Base-by-base conservation (phyloP, 1,284 basidiomycete species). In the Schizopora paradoxa region DNA sequence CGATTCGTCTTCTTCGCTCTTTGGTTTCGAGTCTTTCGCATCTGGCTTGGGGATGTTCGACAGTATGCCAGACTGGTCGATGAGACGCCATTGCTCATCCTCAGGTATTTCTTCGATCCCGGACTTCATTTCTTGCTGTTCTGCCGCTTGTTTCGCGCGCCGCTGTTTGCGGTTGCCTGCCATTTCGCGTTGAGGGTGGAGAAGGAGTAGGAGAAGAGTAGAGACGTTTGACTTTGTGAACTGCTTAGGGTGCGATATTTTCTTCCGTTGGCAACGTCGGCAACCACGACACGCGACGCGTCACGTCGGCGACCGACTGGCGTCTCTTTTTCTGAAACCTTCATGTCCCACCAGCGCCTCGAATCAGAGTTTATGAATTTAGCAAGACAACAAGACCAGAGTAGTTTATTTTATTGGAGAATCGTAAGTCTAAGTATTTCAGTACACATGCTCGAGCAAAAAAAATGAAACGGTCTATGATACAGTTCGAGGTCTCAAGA, bases 11-110 rank as follows among this genome's bases (percentile, higher is more conserved):
- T 49, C 43, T 23, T n/a, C n/a, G n/a, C n/a, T 23, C 43, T 7
- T 39, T 16, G 1, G 35, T 47, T 38, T 45, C 21, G 31, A 47
- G 36, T 45, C 43, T 43, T 22, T 46, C 49, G 34, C 52, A 27
- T 51, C 45, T n/a, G 18, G 18, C 14, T 43, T 31, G 10, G 63
- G 54, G 2, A 72, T 55, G 49, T 71, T 69, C 49, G 73, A 69
- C 21, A 90, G 67, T 35, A 88, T 66, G 22, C 83, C 85, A 18
- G 77, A 73, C 52, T 86, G 67, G 19, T 77, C 71, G 55, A 90
- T 76, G 36, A 90, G 64, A 8, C 84, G 76, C 82, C 79, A 81
- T 70, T 89, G 77, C 58, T 90, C 86, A 2, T 81, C 76, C 58
- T 85, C 78, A 3, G 84, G 61, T 27, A 90, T 78, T 40, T 82